Base-by-base conservation (phyloP, 2,329 filamentous ascomycete species). In the Ophiostoma fasciatum region DNA sequence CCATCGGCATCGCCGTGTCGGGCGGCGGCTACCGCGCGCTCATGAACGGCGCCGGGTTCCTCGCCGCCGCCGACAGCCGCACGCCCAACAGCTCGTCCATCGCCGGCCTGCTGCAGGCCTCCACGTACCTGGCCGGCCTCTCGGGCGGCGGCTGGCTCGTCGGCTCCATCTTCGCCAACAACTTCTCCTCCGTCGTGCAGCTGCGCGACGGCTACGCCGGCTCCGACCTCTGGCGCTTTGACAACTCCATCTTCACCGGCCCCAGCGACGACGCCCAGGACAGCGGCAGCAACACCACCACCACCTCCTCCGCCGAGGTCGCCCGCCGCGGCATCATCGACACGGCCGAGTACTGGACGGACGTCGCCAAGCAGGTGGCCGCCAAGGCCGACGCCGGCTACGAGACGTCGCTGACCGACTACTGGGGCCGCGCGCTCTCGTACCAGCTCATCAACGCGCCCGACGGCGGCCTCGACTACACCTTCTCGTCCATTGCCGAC, bases 21-120 rank as follows among this genome's bases (percentile, higher is more conserved):
- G 84, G 84, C 11, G 85, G 85, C 51, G 85, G 85, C 25, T 93
- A 90, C 53, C 68, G 85, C 38, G 84, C 85, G n/a, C 64, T 92
- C 60, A 63, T 87, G 61, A 88, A 81, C 50, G 84, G 82, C 26
- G 85, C 78, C 13, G 85, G 85, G 41, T 78, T 78, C 29, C 48
- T 93, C 13, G 71, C 80, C 21, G 85, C 84, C 1, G 87, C 84
- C 45, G 85, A 94, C 53, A 70, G 58, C 47, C 71, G 85, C 15
- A 85, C 80, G 0, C 53, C 63, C 0, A 71, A 72, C 37, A 63
- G 75, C 3, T 79, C 72, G 0, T 57, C 49, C 7, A 63, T 94
- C 18, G 82, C 84, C 34, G 85, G 85, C 4, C 59, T 93, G 44
- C 61, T 94, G 42, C 85, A 94, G 60, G 68, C 79, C 4, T 59